A percentile compares a stretch with the other conserved stretches of the same genome.
These are phyloP conservation scores for Meira miltonrushii DNA, from an alignment of 1,284 basidiomycete genomes.

Conservation along the genomic window DNA sequence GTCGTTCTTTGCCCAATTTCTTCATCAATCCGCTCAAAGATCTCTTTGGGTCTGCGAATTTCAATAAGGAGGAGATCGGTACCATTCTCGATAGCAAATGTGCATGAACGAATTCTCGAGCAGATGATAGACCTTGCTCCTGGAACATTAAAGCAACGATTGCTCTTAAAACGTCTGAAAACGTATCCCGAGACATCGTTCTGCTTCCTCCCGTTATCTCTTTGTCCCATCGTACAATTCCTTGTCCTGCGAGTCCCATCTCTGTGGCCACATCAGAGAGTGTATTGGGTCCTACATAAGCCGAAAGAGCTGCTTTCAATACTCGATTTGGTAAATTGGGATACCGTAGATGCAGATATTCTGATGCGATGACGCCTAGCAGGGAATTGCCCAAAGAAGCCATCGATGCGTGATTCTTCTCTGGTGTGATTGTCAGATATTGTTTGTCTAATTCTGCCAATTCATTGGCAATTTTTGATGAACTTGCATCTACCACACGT, in stretches of 20 bases:
- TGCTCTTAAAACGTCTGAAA: conserved; percentile 55
- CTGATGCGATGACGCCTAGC: conserved; percentile 82
- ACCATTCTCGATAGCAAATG: conserved; percentile 52
- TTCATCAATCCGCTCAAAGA: conserved; percentile 49
- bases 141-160: conserved; percentile 59
- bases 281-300: conserved; percentile 78
- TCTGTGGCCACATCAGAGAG: conserved; percentile 74
- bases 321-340: conserved; percentile 87
- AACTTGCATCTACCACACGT: background rate
- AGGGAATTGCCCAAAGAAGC: conserved; percentile 78
- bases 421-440: background rate
- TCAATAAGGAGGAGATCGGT: conserved; percentile 70
- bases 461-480: background rate
- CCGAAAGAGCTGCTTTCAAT: conserved; percentile 80
- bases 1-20: conserved; percentile 43
- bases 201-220: conserved; percentile 8
- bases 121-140: conserved; percentile 42
- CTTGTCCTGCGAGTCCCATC: conserved; percentile 48
- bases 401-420: conserved; percentile 69
- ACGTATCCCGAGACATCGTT: conserved; percentile 37
- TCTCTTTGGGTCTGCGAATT: conserved; percentile 61
- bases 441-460: background rate
- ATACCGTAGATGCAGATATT: conserved; percentile 75
- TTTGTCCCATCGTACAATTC: conserved; percentile 45
- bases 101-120: conserved; percentile 29